These are phyloP conservation scores for Linnemannia elongata DNA, from an alignment of 192 early-diverging fungal genomes.

Conservation along the genomic window DNA sequence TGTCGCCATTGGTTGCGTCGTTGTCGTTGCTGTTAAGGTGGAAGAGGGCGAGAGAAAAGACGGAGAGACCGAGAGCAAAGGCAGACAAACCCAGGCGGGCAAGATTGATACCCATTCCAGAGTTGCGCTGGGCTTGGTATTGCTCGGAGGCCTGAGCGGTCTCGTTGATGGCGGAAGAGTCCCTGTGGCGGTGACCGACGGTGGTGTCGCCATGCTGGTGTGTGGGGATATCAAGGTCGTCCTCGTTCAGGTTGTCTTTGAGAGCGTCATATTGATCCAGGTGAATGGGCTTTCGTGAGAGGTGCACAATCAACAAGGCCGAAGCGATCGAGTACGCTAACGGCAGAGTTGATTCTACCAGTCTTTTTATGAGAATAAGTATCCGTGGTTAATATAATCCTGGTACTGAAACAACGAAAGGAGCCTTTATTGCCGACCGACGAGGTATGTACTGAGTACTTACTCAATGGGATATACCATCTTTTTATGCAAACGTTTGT, in stretches of 20 bases:
- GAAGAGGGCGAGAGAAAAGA: constrained; percentile 1
- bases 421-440: neutral
- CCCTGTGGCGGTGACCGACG: neutral
- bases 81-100: neutral
- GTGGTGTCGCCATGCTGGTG: neutral
- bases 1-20: neutral
- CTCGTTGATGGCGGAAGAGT: neutral
- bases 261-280: neutral
- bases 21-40: neutral
- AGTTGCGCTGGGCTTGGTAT: neutral
- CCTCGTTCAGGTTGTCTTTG: neutral
- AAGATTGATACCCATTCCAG: neutral
- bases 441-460: neutral
- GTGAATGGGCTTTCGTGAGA: constrained; percentile 6
- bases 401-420: neutral
- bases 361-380: neutral
- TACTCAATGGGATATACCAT: neutral
- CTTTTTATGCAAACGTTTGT: neutral
- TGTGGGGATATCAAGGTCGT: neutral
- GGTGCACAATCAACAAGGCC: neutral
- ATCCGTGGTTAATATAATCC: neutral
- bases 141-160: neutral
- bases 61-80: neutral
- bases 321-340: neutral
- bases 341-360: neutral